Percentiles rank a stretch among this genome's conserved stretches.
These are phyloP conservation scores for Geranomyces michiganensis DNA, from an alignment of 192 early-diverging fungal species.

Conservation along the genomic window DNA sequence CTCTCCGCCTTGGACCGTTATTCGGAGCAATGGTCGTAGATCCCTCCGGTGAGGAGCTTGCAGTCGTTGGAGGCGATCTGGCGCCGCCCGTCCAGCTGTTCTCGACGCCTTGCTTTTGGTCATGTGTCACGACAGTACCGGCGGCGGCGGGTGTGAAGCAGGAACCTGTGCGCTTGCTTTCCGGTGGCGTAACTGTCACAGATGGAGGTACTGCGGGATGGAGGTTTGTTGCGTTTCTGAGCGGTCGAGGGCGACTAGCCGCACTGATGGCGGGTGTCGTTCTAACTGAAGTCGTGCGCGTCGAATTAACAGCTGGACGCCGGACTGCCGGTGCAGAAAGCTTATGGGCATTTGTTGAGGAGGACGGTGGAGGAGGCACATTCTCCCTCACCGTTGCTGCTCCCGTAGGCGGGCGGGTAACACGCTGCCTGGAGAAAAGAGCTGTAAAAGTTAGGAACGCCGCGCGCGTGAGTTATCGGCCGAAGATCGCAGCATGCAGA, in stretches of 20 bases:
- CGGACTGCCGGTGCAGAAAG: no score
- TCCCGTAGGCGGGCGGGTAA: no score
- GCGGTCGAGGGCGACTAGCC: not conserved
- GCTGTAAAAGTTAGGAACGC: no score
- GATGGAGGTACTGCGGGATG: not conserved
- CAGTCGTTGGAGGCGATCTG: not conserved
- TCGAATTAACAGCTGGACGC: not conserved
- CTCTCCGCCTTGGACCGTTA: not conserved
- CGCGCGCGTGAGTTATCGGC: no score
- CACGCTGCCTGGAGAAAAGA: no score
- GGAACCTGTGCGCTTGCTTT: not conserved
- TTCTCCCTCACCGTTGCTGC: no score
- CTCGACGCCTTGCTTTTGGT: not conserved
- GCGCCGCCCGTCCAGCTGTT: not conserved
- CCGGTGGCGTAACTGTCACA: not conserved
- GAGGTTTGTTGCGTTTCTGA: not conserved
- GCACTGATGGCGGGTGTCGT: not conserved
- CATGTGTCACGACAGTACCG: not conserved
- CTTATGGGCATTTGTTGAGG: no score
- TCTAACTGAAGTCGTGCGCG: not conserved
- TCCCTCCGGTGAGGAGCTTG: not conserved
- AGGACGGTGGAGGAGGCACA: no score
- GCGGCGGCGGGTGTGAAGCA: not conserved
- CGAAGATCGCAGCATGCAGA: no score
- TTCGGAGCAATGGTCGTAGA: not conserved